Evolutionary conservation across 83 land plant genomes (phyloP).

Genomic region (Picea engelmannii): DNA sequence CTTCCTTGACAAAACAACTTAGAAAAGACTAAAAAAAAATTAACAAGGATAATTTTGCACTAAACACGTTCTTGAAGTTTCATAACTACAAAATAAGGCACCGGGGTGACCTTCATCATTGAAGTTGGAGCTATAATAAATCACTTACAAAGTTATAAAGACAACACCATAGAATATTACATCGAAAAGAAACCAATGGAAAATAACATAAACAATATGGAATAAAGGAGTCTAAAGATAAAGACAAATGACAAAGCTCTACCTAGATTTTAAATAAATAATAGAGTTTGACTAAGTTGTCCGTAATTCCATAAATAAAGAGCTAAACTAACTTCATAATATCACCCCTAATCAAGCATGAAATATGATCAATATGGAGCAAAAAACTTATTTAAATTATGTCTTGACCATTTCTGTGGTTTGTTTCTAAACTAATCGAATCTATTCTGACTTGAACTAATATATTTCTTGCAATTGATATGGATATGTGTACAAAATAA

Average conservation of each 20-base stretch:
- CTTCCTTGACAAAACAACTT: background rate
- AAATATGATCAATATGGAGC: too few species aligned
- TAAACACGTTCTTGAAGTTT: background rate
- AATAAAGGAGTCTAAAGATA: too few species aligned
- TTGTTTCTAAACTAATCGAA: background rate
- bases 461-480: slow-evolving; percentile 9
- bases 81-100: background rate
- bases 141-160: background rate
- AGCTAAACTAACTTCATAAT: too few species aligned
- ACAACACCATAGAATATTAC: background rate
- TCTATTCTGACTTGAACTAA: slow-evolving; percentile 2
- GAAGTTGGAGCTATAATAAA: background rate
- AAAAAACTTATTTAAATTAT: too few species aligned
- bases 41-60: background rate
- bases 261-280: too few species aligned
- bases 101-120: background rate
- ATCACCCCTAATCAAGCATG: too few species aligned
- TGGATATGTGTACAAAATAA: background rate
- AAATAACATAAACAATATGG: too few species aligned
- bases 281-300: too few species aligned
- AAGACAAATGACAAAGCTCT: too few species aligned
- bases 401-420: too few species aligned
- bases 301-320: too few species aligned
- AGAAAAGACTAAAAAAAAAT: background rate
- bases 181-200: too few species aligned